Conservation (phyloP, 2,329 filamentous ascomycete species). For the Raffaelea ambrosiae region DNA sequence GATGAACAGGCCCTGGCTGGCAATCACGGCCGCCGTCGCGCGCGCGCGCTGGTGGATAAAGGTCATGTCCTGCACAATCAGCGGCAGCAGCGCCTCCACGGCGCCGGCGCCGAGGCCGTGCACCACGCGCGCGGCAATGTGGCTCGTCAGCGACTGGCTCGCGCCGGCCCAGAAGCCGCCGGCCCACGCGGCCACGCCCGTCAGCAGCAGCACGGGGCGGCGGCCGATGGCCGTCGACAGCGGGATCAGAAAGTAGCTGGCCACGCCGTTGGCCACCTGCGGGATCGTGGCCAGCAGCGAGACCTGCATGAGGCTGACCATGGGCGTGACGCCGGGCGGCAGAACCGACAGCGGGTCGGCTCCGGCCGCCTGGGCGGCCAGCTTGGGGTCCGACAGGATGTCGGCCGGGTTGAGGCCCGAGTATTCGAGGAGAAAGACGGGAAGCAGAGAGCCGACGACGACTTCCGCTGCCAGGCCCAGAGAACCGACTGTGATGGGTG, state of each 20-base stretch:
- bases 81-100: slow-evolving; percentile 27
- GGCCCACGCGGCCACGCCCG: slow-evolving; percentile 23
- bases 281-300: slow-evolving; percentile 25
- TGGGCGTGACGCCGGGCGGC: slow-evolving; percentile 19
- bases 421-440: slow-evolving; percentile 28
- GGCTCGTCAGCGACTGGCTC: slow-evolving; percentile 16
- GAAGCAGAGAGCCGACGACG: slow-evolving; percentile 22
- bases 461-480: slow-evolving; percentile 24
- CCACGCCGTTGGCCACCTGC: slow-evolving; percentile 24
- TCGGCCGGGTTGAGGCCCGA: slow-evolving; percentile 22
- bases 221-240: slow-evolving; percentile 27
- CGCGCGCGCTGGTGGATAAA: slow-evolving; percentile 26
- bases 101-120: slow-evolving; percentile 28
- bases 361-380: slow-evolving; percentile 6
- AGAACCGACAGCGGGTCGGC: slow-evolving; percentile 20
- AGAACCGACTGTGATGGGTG: slow-evolving; percentile 1
- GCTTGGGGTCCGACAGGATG: slow-evolving; percentile 11
- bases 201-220: slow-evolving; percentile 24
- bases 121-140: slow-evolving; percentile 24
- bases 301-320: slow-evolving; percentile 19
- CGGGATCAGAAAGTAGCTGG: slow-evolving; percentile 25
- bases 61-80: slow-evolving; percentile 29
- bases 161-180: slow-evolving; percentile 26
- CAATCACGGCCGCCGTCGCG: slow-evolving; percentile 9
- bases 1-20: slow-evolving; percentile 19